Evolutionary conservation across 2,329 filamentous ascomycete genomes (phyloP).

Genomic region (Periconia sp.): DNA sequence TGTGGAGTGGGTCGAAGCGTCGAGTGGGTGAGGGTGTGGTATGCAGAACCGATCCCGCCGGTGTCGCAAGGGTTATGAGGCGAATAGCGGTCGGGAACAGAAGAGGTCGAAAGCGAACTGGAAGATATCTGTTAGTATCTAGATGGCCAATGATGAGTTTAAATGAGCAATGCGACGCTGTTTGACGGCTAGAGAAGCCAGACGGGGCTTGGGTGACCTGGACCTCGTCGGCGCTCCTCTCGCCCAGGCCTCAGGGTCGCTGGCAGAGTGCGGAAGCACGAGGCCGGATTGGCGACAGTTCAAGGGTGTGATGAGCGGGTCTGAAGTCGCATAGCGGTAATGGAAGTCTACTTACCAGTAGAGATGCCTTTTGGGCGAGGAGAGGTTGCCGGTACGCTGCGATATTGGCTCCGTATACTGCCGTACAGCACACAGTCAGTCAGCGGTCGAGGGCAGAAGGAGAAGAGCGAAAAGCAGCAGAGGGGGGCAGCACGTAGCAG

Average conservation of each 20-base stretch:
- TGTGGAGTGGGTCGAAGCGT: constrained; percentile 21
- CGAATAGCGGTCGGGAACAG: constrained; percentile 34
- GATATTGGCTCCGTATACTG: constrained; percentile 39
- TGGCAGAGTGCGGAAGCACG: not conserved
- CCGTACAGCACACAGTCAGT: constrained; percentile 37
- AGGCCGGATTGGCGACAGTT: constrained; percentile 18
- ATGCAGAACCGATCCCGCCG: constrained; percentile 37
- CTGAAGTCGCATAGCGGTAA: constrained; percentile 34
- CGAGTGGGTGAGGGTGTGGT: constrained; percentile 17
- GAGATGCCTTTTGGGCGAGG: constrained; percentile 24
- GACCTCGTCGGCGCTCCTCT: constrained; percentile 33
- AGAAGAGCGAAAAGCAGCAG: constrained; percentile 12
- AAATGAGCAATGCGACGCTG: constrained; percentile 18
- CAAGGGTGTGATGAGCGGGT: constrained; percentile 10
- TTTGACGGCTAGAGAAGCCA: constrained; percentile 17
- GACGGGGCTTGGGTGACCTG: constrained; percentile 22
- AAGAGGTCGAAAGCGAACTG: constrained; percentile 1
- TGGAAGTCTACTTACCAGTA: constrained; percentile 37
- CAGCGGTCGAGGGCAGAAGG: constrained; percentile 25
- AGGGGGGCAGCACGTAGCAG: constrained; percentile 14
- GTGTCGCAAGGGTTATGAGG: constrained; percentile 42
- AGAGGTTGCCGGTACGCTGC: constrained; percentile 29
- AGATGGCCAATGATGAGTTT: constrained; percentile 18
- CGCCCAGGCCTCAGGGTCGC: constrained; percentile 1
- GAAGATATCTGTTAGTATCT: constrained; percentile 22